phyloP scores from a whole-genome alignment of 257 asterid genomes.

The Ballota nigra region DNA sequence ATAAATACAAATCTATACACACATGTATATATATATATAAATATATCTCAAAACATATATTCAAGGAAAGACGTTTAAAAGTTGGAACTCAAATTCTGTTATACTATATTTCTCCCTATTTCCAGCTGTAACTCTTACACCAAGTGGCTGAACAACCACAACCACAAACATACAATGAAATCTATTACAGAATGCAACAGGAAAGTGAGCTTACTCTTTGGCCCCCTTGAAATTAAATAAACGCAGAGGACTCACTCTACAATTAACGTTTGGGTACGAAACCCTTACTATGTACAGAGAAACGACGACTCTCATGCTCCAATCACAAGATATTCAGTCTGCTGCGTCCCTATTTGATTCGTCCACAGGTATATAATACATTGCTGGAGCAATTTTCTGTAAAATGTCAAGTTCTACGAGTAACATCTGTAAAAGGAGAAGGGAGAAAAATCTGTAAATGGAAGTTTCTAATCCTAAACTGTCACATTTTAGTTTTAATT shows the following conservation, averaged over 20 bases:
- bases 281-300: constrained; percentile 54
- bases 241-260: constrained; percentile 38
- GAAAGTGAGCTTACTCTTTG: constrained; percentile 27
- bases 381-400: constrained; percentile 26
- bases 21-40: constrained; percentile 2
- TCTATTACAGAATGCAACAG: constrained; percentile 31
- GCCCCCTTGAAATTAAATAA: constrained; percentile 24
- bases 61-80: constrained; percentile 18
- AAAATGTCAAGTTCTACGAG: not conserved
- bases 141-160: constrained; percentile 22
- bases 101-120: constrained; percentile 27
- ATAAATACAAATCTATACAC: constrained; percentile 13
- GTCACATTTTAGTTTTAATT: not conserved
- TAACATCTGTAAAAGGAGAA: constrained; percentile 5
- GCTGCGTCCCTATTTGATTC: constrained; percentile 29
- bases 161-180: constrained; percentile 25
- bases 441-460: not conserved
- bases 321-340: constrained; percentile 20
- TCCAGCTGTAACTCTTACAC: constrained; percentile 21
- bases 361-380: constrained; percentile 25
- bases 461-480: not conserved
- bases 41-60: not conserved
- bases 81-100: constrained; percentile 19
- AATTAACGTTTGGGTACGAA: constrained; percentile 29
- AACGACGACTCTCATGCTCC: constrained; percentile 39